Evolutionary conservation across 192 early-diverging fungal species (phyloP), one percentile per base, ranked within the genome.

Genomic region (Umbelopsis vinacea): DNA sequence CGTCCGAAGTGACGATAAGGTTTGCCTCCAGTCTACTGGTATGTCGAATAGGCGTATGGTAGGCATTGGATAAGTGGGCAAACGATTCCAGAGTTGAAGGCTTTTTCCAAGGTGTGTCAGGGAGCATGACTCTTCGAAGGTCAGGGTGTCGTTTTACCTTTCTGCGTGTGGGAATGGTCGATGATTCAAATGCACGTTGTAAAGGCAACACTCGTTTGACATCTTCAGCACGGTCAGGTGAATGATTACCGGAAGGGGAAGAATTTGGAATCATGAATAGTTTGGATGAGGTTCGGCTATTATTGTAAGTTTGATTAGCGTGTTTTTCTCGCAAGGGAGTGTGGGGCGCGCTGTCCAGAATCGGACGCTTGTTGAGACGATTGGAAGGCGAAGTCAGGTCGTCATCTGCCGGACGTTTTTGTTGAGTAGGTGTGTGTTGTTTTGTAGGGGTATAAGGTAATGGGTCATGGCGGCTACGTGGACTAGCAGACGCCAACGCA

Each of bases 1-100:
- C 57, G 33, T 63, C 57, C 29, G 57, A 63, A 37, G 57, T 63
- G 19, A 63, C 33, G 33, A 63, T 37, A 9, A 63, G 33, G 1
- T n/a, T 29, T 26, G 57, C 33, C 19, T 37, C 33, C 3, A n/a
- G 57, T 63, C 57, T 63, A 4, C 35, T 63, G 14, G 57, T 63
- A 19, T 63, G 57, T 35, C 57, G 57, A 63, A 63, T 63, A 29
- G 57, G 57, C 11, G 57, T 63, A 63, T 63, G 57, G 7, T 63
- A 12, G 17, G 57, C 5, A 17, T 12, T 5, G 3, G 29, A 26
- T 6, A 35, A 22, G 33, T 63, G 57, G 33, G 57, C 26, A 35
- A 63, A 63, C 26, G 57, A 29, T 37, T 63, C 57, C 12, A 63
- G 57, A 17, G 29, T 63, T 6, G 57, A 38, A 11, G 57, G 57